Conservation (phyloP, 2,329 filamentous ascomycete species). For the Nemania serpens region DNA sequence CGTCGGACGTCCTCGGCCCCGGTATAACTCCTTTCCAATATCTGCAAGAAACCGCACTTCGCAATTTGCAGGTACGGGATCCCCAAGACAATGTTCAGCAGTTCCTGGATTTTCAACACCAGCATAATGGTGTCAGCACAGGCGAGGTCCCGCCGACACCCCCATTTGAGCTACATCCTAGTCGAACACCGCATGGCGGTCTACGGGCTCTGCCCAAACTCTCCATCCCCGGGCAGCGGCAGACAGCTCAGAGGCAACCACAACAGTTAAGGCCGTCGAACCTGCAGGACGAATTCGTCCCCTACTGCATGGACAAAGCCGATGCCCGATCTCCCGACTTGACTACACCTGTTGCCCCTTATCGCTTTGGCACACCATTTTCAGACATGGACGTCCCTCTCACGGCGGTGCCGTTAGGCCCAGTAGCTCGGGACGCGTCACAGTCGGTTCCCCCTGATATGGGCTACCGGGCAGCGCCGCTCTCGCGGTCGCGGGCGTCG, state of each 20-base stretch:
- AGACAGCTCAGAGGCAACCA: slow-evolving; percentile 28
- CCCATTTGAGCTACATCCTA: slow-evolving; percentile 67
- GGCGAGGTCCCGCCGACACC: slow-evolving; percentile 70
- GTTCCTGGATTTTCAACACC: slow-evolving; percentile 82
- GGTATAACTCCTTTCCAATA: slow-evolving; percentile 65
- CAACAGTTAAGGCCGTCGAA: slow-evolving; percentile 37
- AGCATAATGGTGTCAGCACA: slow-evolving; percentile 43
- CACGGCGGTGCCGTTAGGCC: slow-evolving; percentile 71
- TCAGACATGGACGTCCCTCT: slow-evolving; percentile 90
- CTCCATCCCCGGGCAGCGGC: slow-evolving; percentile 56
- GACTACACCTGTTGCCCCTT: slow-evolving; percentile 64
- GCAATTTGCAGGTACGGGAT: slow-evolving; percentile 71
- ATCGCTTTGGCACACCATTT: slow-evolving; percentile 83
- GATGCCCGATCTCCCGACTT: slow-evolving; percentile 60
- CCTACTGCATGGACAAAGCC: slow-evolving; percentile 57
- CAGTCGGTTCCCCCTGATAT: slow-evolving; percentile 95
- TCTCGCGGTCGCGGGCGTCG: slow-evolving; percentile 55
- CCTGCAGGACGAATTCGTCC: slow-evolving; percentile 46
- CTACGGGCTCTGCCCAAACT: slow-evolving; percentile 66
- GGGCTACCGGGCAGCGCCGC: slow-evolving; percentile 65
- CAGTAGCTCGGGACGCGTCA: slow-evolving; percentile 76
- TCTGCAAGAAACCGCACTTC: slow-evolving; percentile 75
- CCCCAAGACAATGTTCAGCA: slow-evolving; percentile 93
- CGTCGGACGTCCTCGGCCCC: slow-evolving; percentile 85
- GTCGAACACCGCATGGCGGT: slow-evolving; percentile 55